Evolutionary conservation across 2,329 filamentous ascomycete species (phyloP).

Genomic region (Leptoxyphium fumago): DNA sequence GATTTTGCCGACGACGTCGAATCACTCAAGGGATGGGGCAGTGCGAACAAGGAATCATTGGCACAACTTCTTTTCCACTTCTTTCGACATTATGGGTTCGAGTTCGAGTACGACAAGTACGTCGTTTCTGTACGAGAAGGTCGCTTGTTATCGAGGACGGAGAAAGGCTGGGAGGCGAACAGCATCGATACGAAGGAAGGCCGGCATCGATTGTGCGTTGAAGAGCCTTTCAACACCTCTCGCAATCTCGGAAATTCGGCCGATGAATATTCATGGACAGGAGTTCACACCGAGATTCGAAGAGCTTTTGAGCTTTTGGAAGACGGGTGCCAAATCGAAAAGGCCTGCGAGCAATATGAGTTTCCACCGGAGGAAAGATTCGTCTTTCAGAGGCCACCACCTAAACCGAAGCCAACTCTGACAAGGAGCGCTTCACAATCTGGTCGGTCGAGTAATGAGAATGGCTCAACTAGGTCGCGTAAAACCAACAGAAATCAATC

Average conservation of each 20-base stretch:
- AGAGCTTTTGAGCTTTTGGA: slow-evolving; percentile 74
- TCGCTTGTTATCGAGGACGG: slow-evolving; percentile 60
- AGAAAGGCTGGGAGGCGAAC: slow-evolving; percentile 72
- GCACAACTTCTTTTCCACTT: slow-evolving; percentile 88
- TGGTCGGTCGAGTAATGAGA: slow-evolving; percentile 34
- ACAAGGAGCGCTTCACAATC: slow-evolving; percentile 32
- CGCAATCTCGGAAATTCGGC: slow-evolving; percentile 93
- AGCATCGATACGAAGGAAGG: slow-evolving; percentile 29
- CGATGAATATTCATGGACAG: slow-evolving; percentile 85
- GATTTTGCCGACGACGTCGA: slow-evolving; percentile 79
- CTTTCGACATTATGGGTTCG: slow-evolving; percentile 87
- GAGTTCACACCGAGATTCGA: slow-evolving; percentile 77
- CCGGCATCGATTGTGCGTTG: slow-evolving; percentile 71
- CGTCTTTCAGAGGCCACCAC: slow-evolving; percentile 39
- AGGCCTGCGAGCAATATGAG: slow-evolving; percentile 76
- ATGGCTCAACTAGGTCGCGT: slow-evolving; percentile 14
- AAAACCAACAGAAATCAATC: slow-evolving; percentile 26
- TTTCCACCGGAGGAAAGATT: slow-evolving; percentile 58
- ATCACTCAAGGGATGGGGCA: slow-evolving; percentile 57
- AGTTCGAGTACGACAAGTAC: slow-evolving; percentile 74
- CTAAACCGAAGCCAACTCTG: slow-evolving; percentile 41
- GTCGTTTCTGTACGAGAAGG: slow-evolving; percentile 78
- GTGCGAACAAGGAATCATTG: slow-evolving; percentile 64
- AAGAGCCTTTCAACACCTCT: slow-evolving; percentile 84
- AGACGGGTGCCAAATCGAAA: slow-evolving; percentile 56